These are phyloP conservation scores for Yamadazyma insecticola DNA, from an alignment of 805 yeast species.

Conservation along the genomic window DNA sequence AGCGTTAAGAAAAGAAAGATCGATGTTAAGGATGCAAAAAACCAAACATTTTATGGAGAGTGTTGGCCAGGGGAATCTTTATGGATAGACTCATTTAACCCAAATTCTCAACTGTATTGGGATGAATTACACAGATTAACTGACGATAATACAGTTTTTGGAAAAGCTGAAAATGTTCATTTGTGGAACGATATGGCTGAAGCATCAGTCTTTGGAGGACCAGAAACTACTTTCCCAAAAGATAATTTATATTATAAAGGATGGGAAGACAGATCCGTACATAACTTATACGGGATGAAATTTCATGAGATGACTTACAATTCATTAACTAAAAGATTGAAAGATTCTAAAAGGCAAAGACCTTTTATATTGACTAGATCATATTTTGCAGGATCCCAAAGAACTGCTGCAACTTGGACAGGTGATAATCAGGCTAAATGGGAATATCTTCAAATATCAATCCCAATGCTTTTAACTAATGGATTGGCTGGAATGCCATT, in stretches of 20 bases:
- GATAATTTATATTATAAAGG: conserved; percentile 74
- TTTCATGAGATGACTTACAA: conserved; percentile 76
- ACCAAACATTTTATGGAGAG: conserved; percentile 66
- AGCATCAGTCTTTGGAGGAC: conserved; percentile 92
- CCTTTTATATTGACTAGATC: conserved; percentile 89
- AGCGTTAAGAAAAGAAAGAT: conserved; percentile 36
- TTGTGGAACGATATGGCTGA: conserved; percentile 99
- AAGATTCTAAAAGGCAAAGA: conserved; percentile 43
- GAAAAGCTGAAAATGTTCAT: conserved; percentile 60
- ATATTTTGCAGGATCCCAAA: conserved; percentile 86
- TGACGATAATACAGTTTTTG: conserved; percentile 26
- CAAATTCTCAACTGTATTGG: conserved; percentile 61
- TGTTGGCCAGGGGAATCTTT: conserved; percentile 98
- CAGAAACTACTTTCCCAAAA: conserved; percentile 87
- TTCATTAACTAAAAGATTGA: conserved; percentile 52
- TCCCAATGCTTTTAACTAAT: conserved; percentile 83
- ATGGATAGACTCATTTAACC: conserved; percentile 86
- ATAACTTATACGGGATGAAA: conserved; percentile 77
- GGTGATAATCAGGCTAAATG: conserved; percentile 95
- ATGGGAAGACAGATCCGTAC: conserved; percentile 89
- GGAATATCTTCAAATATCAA: conserved; percentile 75
- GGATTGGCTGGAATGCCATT: conserved; percentile 87
- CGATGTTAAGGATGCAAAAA: conserved; percentile 44
- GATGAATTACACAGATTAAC: conserved; percentile 45
- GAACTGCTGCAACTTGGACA: conserved; percentile 93